Evolutionary conservation across 2,329 filamentous ascomycete genomes (phyloP).

Genomic region (Colletotrichum liaoningense): DNA sequence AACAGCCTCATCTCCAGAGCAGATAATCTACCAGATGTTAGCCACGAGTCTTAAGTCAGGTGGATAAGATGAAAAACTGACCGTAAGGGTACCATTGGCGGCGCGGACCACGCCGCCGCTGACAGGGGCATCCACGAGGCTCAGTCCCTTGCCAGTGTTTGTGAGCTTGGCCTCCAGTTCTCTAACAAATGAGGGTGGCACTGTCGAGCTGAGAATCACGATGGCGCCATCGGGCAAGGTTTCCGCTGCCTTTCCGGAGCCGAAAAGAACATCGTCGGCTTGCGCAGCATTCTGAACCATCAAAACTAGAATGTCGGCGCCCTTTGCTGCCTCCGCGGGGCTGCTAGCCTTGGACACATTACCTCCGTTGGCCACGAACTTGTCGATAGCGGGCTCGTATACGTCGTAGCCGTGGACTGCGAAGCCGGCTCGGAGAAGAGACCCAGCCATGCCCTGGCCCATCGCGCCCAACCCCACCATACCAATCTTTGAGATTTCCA

Average conservation of each 20-base stretch:
- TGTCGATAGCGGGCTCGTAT: conserved; percentile 43
- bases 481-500: conserved; percentile 45
- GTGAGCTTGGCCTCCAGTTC: conserved; percentile 38
- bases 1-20: conserved; percentile 42
- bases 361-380: conserved; percentile 41
- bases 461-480: conserved; percentile 52
- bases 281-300: conserved; percentile 51
- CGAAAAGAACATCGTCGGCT: conserved; percentile 47
- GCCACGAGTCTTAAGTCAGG: neutral
- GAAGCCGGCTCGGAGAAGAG: conserved; percentile 46
- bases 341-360: conserved; percentile 39
- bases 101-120: conserved; percentile 51
- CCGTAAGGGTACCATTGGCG: conserved; percentile 49
- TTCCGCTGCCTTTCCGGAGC: conserved; percentile 41
- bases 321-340: conserved; percentile 43
- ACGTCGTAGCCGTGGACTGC: conserved; percentile 49
- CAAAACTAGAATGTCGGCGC: conserved; percentile 45
- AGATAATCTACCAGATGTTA: conserved; percentile 44
- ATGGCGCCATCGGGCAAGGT: conserved; percentile 42
- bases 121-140: conserved; percentile 49
- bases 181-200: conserved; percentile 46
- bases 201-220: conserved; percentile 49
- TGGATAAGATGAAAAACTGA: conserved; percentile 7
- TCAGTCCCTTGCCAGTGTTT: conserved; percentile 41
- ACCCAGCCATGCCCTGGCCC: conserved; percentile 51